Evolutionary conservation across 805 yeast species (phyloP), one percentile per base, ranked within the genome.

Genomic region (Candida tallmaniae): DNA sequence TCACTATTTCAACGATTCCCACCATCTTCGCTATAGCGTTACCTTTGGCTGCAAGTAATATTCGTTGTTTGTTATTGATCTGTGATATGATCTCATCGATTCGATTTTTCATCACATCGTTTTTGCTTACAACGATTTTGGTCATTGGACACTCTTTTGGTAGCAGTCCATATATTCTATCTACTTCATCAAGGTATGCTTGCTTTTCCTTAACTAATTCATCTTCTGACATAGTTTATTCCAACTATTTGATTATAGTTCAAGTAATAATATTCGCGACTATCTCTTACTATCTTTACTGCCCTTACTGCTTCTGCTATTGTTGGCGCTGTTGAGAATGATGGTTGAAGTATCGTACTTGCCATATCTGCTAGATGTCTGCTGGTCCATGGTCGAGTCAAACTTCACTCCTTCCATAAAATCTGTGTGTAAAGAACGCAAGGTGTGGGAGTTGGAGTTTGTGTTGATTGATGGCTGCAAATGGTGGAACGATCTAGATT

Each of bases 361-460:
- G 13, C 55, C 54, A 30, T 52, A 52, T 17, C 55, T 38, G 27
- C 48, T 50, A 7, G 47, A 32, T 3, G 36, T 27, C 15, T 34
- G 38, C 7, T 19, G 24, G 23, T 44, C 51, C 27, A 42, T 34
- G 5, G 47, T 20, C 4, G 42, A 38, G 16, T 51, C 47, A 31
- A 51, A 50, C 10, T 48, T 48, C 6, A 55, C 39, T 9, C 43
- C 29, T 15, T 52, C 55, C 37, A 59, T 27, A n/a, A 59, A 27
- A 9, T 45, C 44, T 6, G 45, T 39, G 27, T 58, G 62, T 3
- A 50, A 44, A 12, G 44, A 45, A 10, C 39, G 30, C 19, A 48
- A 31, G 27, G 42, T 46, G 12, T 41, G 32, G 4, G 45, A 36
- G 6, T 47, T 30, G 2, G 54, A 45, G 22, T 47, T 33, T 15